Percentiles rank a stretch among this genome's conserved stretches.
Evolutionary conservation across 768 basidiomycete genomes (phyloP).

Genomic region (Boletus rubescentipes): DNA sequence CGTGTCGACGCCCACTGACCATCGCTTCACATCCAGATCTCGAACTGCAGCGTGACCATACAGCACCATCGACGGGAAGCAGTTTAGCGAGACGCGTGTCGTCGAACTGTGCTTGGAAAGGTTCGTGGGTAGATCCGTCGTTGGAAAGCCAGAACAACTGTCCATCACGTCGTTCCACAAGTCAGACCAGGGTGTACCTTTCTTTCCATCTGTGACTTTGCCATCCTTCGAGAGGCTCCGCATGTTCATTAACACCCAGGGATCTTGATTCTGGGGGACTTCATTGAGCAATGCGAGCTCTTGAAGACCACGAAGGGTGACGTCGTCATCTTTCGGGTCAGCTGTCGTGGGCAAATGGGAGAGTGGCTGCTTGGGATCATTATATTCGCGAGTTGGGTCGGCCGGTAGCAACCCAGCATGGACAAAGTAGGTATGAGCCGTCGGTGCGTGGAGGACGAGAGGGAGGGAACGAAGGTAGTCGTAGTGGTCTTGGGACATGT

Average conservation of each 20-base stretch:
- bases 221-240: constrained; percentile 39
- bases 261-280: constrained; percentile 73
- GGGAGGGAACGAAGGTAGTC: constrained; percentile 77
- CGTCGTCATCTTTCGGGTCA: constrained; percentile 17
- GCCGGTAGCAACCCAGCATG: constrained; percentile 82
- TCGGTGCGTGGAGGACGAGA: constrained; percentile 69
- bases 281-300: constrained; percentile 66
- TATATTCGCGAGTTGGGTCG: constrained; percentile 55
- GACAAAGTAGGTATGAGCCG: constrained; percentile 71
- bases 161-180: constrained; percentile 70
- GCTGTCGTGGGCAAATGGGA: constrained; percentile 52
- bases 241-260: constrained; percentile 60
- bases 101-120: background rate
- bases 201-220: constrained; percentile 28
- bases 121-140: background rate
- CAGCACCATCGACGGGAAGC: constrained; percentile 73
- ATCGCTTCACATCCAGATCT: constrained; percentile 79
- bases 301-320: constrained; percentile 52
- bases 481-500: constrained; percentile 61
- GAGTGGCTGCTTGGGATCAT: constrained; percentile 65
- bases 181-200: constrained; percentile 73
- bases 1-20: constrained; percentile 83
- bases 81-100: constrained; percentile 43
- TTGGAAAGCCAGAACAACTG: constrained; percentile 51
- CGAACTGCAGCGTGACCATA: constrained; percentile 86